Base-by-base conservation (phyloP, 495 filamentous ascomycete species). In the Daldinia decipiens region DNA sequence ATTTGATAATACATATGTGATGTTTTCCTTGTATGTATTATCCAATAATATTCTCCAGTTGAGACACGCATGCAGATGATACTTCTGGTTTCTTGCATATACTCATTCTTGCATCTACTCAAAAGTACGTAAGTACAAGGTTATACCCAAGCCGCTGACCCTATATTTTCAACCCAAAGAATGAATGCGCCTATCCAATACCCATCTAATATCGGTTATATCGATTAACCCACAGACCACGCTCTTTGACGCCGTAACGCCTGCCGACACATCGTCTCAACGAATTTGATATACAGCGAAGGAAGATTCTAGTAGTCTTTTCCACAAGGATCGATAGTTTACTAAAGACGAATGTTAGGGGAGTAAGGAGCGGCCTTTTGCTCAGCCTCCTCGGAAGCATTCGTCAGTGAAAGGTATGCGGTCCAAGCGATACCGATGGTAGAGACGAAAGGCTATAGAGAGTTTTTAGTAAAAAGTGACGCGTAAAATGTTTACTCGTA, bases 401-500 rank as follows among this genome's bases (percentile, higher is more conserved):
- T 99, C 60, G 92, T 95, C 4, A 99, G 86, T 0, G 94, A 98
- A 27, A 99, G 88, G 78, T 98, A 99, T 24, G 93, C 94, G n/a
- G 96, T 99, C 96, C 96, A 99, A 52, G 93, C 94, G 71, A 99
- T 98, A 85, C 96, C 96, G 62, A 99, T 82, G 27, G 92, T 95
- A 4, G 94, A 97, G 12, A 98, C 96, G 77, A 99, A 98, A 2
- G 96, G 96, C 95, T 98, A 68, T 39, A 65, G 31, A 3, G 50
- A 15, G 19, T 8, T 40, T 47, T 63, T 6, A 74, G 67, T 19
- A 68, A 59, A 50, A 2, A 26, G 19, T 12, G 59, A 60, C 17
- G 59, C 21, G 65, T 38, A 50, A 9, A 47, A 21, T 29, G 27
- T 52, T 6, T 27, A 13, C 26, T 13, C 5, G 19, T 3, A 19